Conservation (phyloP, 805 yeast genomes). For the Cyberlindnera suaveolens region DNA sequence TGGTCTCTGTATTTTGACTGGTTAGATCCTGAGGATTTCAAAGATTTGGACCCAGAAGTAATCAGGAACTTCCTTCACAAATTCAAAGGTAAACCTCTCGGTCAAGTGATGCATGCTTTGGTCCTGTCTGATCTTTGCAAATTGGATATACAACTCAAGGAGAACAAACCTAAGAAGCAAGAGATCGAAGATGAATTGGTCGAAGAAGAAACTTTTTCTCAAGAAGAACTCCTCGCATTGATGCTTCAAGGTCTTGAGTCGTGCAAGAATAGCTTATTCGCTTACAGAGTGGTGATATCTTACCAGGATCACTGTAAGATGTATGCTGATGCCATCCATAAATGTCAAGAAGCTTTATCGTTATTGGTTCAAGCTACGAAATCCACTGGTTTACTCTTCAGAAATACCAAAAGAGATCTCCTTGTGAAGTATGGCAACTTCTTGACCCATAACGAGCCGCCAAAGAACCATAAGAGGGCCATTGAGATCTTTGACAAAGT, state of each 20-base stretch:
- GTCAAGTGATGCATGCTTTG: slow-evolving; percentile 56
- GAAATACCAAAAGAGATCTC: slow-evolving; percentile 50
- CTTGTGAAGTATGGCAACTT: slow-evolving; percentile 64
- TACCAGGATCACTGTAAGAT: slow-evolving; percentile 56
- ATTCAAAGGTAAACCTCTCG: slow-evolving; percentile 58
- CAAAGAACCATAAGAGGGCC: slow-evolving; percentile 78
- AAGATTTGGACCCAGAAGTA: slow-evolving; percentile 39
- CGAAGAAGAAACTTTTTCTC: slow-evolving; percentile 25
- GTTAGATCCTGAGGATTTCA: slow-evolving; percentile 49
- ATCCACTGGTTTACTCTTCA: slow-evolving; percentile 40
- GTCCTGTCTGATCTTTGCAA: slow-evolving; percentile 64
- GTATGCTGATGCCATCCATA: slow-evolving; percentile 54
- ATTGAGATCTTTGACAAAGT: slow-evolving; percentile 62
- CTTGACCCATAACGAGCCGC: slow-evolving; percentile 84
- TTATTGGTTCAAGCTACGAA: slow-evolving; percentile 43
- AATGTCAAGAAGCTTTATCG: slow-evolving; percentile 55
- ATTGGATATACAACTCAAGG: slow-evolving; percentile 28
- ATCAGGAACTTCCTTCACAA: slow-evolving; percentile 45
- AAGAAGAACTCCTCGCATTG: slow-evolving; percentile 45
- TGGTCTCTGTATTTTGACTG: slow-evolving; percentile 77
- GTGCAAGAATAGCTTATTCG: slow-evolving; percentile 45
- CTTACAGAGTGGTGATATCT: slow-evolving; percentile 57
- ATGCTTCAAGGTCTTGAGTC: slow-evolving; percentile 46
- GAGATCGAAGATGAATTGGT: slow-evolving; percentile 21
- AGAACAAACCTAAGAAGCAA: slow-evolving; percentile 17